Evolutionary conservation across 2,329 filamentous ascomycete species (phyloP), one percentile per base, ranked within the genome.

Genomic region (Xylariaceae sp.): DNA sequence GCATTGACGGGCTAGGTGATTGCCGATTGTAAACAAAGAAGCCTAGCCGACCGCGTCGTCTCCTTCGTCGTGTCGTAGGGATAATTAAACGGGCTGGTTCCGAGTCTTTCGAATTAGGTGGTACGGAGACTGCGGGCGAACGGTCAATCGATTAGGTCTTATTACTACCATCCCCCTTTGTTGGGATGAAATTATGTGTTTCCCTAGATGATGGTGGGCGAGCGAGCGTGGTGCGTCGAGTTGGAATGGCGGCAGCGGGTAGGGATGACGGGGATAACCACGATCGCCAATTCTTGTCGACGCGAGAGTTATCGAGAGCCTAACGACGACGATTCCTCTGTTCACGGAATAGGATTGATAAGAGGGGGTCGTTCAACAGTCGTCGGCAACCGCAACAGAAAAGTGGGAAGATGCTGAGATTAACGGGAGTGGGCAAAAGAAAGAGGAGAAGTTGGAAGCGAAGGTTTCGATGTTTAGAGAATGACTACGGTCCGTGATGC

Each of bases 401-500:
- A 28, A 30, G 31, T 18, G 36, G 38, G 39, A 40, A 12, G 13
- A 43, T 27, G 18, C 19, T 40, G 37, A 42, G 38, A 44, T 11
- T 6, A 24, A 7, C 6, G 21, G 7, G 21, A 37, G 31, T 38
- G 44, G 36, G 34, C 33, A 36, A 34, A 37, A 37, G 45, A 26
- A 42, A 38, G 39, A 43, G 40, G 43, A 43, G 26, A 43, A 34
- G n/a, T n/a, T n/a, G 42, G 40, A 43, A 26, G 24, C 11, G 21
- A 24, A 6, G 11, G 21, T 24, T 24, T n/a, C n/a, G 32, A 33
- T 30, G 36, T 40, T 38, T 38, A 48, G 45, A 46, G 46, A 48
- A 43, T 39, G 46, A 48, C 43, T 43, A 31, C 23, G 46, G 46
- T 48, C 40, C 40, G 44, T 33, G 31, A 37, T 42, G 42, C 32